Evolutionary conservation across 768 basidiomycete genomes (phyloP), one percentile per base, ranked within the genome.

Genomic region (Collybiopsis luxurians): DNA sequence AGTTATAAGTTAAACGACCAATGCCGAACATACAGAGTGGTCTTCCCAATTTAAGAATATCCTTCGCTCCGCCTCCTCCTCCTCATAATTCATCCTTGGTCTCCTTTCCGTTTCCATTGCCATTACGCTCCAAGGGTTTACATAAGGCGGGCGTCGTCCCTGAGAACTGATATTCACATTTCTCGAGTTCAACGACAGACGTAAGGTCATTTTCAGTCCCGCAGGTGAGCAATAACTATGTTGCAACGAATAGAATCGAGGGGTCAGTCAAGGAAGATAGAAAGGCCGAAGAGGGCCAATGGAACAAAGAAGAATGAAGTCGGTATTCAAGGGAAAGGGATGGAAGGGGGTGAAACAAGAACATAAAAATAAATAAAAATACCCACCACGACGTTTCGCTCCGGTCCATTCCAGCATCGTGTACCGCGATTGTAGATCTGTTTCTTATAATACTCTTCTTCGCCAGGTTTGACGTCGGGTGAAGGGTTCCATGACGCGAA

Each of bases 371-470:
- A 34, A 21, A 10, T 19, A 34, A 10, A 7, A 52, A 48, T 17
- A 71, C 80, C 49, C 69, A 92, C 93, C 67, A 84, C 79, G 30
- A 93, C 89, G 59, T 83, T 93, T 28, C 96, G 84, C 60, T 90
- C 82, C 3, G 97, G 97, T 1, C 97, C 96, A 64, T 97, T 97
- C 96, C 95, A 97, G 76, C 96, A 98, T 65, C 87, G 85, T 4
- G 93, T 79, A 39, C 96, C 97, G 52, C 80, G 77, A 36, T 85
- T 84, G 74, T 98, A 99, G 13, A 82, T 70, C 65, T 96, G 94
- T 64, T 83, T 87, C 45, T 80, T 72, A 70, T 98, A 97, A 71
- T 87, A 97, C 31, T 82, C 87, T 2, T 79, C 78, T 24, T 83
- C 74, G 2, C 90, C 93, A 3, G 78, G 75, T 58, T 77, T 64